Evolutionary conservation across 2,329 filamentous ascomycete species (phyloP), one percentile per base, ranked within the genome.

Genomic region (Colletotrichum karsti): DNA sequence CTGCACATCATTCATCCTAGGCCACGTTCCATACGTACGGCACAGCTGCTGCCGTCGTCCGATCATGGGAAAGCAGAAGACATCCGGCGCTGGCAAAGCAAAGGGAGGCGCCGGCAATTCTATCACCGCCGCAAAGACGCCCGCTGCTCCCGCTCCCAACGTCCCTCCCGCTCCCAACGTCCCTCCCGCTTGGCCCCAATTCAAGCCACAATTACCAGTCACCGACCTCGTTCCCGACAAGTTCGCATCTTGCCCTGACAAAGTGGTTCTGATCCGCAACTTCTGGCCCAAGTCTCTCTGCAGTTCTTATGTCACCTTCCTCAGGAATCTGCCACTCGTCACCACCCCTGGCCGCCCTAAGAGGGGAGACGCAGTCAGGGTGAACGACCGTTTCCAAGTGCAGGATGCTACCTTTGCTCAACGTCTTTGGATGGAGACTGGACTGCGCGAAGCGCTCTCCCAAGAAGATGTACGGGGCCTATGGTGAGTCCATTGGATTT

Each of bases 341-440:
- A 97, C 93, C 1, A 97, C 93, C 0, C 93, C 93, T 0, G 90
- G 89, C 0, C 90, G 89, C 69, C 93, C 93, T 1, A 95, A 93
- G 77, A 90, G 89, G 69, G 93, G 93, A 53, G 91, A 96, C 62
- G 94, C 94, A 1, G 87, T 93, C 7, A 87, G 95, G 37, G 92
- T 97, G 51, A 98, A 98, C 77, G 95, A 98, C 77, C 90, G 95
- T 10, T 97, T 92, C 73, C 93, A 97, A 80, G 83, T 97, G 20
- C 83, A 94, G 28, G 95, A 98, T 80, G 80, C 88, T 28, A 78
- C 71, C 0, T 97, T 98, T 78, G 93, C 95, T 0, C 85, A 89
- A 73, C 83, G 87, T 61, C 79, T 98, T 13, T 98, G 95, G 94
- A 85, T 86, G 48, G 85, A 88, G 69, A 97, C 94, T 2, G 92